Base-by-base conservation (phyloP, 2,329 filamentous ascomycete species). In the Diplodia sapinea region DNA sequence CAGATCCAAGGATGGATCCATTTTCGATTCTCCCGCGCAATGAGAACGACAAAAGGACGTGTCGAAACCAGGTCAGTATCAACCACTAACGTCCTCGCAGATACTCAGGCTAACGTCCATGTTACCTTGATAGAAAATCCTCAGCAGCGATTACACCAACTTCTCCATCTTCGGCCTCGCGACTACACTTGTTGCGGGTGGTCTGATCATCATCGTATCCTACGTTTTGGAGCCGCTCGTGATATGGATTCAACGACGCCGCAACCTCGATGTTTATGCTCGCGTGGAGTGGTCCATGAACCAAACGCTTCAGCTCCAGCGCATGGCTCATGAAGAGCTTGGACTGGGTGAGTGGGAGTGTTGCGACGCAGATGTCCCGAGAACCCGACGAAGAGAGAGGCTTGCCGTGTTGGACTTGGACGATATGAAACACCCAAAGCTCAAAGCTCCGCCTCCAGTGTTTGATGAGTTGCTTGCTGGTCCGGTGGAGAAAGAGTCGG, bases 151-250 rank as follows among this genome's bases (percentile, higher is more conserved):
- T 23, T 70, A 72, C 68, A 69, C 70, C 40, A 69, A 65, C n/a
- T 68, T 75, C 40, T 71, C 67, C 26, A 69, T 74, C 12, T 68
- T 75, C 4, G 73, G 73, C 29, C 71, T 75, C 70, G 67, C 56
- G 4, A 68, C 73, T 2, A 72, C 72, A 1, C 68, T 75, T 9
- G 54, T 51, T 13, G 66, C 72, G 9, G 73, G 73, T 38, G 63
- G 66, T 7, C 12, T 74, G 12, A 55, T 74, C 36, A 72, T 75
- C 20, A 33, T 71, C 3, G 62, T 73, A 5, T 69, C 67, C 38
- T 31, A 54, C 11, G 29, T 63, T 4, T 36, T 72, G 12, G 68
- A 68, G 2, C 51, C 13, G 8, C 15, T 66, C 11, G 65, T 66
- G 2, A 50, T 54, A 5, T 59, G 23, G n/a, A 54, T 69, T 20